Conservation (phyloP, 208 protist genomes). For the Leishmania braziliensis region DNA sequence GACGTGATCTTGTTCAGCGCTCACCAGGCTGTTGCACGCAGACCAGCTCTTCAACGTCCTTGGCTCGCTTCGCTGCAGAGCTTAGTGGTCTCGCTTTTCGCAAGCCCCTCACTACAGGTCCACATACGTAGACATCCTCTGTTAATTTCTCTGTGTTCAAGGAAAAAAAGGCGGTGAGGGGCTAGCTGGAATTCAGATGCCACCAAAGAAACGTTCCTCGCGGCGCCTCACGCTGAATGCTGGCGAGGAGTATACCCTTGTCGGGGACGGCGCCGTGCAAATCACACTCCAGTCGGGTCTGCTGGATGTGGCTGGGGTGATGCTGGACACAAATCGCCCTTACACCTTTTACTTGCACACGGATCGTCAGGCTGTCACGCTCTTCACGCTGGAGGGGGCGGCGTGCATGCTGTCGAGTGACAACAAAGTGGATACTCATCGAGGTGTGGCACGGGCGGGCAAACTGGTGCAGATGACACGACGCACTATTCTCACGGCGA, state of each 20-base stretch:
- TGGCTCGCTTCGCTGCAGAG: neutral
- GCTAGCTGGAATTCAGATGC: conserved; percentile 33
- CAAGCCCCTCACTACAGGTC: neutral
- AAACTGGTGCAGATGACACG: conserved; percentile 66
- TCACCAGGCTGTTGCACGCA: neutral
- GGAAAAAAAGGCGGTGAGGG: neutral
- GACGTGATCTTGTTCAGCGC: neutral
- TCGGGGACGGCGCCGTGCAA: conserved; percentile 44
- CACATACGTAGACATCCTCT: neutral
- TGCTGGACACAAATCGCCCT: conserved; percentile 53
- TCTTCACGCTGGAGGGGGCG: conserved; percentile 82
- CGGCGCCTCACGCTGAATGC: conserved; percentile 64
- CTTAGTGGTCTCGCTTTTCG: conserved; percentile 11
- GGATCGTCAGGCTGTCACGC: conserved; percentile 39
- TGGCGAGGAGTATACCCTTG: conserved; percentile 77
- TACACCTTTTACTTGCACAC: conserved; percentile 54
- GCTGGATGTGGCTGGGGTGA: conserved; percentile 68
- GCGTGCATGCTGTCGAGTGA: conserved; percentile 45
- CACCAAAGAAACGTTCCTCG: conserved; percentile 39
- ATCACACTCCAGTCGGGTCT: conserved; percentile 69
- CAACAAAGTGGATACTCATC: conserved; percentile 39
- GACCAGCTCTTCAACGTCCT: neutral
- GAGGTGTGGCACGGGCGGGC: conserved; percentile 36
- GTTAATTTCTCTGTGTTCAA: neutral
- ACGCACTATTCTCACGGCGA: conserved; percentile 40